Base-by-base conservation (phyloP, 1,139 yeast species). In the Kurtzmaniella quercitrusa region DNA sequence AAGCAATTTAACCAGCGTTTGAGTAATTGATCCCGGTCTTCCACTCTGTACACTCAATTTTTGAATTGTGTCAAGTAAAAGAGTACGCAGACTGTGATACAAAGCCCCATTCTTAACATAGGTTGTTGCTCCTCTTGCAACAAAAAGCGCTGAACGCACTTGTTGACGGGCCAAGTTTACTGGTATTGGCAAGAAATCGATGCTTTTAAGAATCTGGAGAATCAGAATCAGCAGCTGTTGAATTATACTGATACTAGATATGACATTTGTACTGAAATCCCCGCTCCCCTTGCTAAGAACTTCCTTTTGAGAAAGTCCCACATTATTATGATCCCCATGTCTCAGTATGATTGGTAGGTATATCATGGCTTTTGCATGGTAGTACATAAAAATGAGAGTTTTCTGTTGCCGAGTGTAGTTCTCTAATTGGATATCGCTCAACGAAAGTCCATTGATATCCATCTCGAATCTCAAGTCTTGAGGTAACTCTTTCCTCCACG, bases 101-200 rank as follows among this genome's bases (percentile, higher is more conserved):
- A 88, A 63, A 1, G 93, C 83, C 0, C 96, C 96, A 20, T 93
- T 89, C 56, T 87, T 81, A 2, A 88, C 82, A 57, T 87, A 88
- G 50, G 88, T 96, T 45, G 88, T 68, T 0, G 88, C 79, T 8
- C 95, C 91, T 50, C 82, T 82, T 1, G 95, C 87, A 16, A 87
- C 86, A 43, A 88, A 60, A 15, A 88, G 66, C 0, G 89, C 75
- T 48, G 84, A 74, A 39, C 89, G 67, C 1, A 89, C 80, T 52
- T 80, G 79, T 46, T 84, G 79, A 45, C 94, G 65, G 0, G 89
- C 69, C n/a, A 82, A 67, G 54, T 86, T 87, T 38, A 86, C 56
- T 0, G 95, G 95, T 11, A 88, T 60, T 0, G 95, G 85, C 18
- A 84, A 63, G 40, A 68, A 48, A 48, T 74, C 65, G 36, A 82